Evolutionary conservation across 208 protist species (phyloP).

Genomic region (Crithidia fasciculata): DNA sequence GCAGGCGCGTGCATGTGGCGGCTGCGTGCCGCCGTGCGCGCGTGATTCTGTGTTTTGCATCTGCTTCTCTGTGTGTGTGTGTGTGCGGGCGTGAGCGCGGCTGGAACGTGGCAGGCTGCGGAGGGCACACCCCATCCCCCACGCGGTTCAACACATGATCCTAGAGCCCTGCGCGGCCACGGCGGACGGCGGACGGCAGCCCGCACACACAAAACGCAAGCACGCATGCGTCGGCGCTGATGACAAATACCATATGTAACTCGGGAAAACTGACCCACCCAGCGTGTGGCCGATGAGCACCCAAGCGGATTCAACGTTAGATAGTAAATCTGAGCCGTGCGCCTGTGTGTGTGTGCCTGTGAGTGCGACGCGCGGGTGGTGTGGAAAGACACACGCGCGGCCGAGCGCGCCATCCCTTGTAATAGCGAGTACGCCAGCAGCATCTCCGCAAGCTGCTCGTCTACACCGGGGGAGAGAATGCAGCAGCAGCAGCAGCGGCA

Average conservation of each 20-base stretch:
- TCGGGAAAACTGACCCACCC: conserved; percentile 57
- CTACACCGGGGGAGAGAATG: conserved; percentile 41
- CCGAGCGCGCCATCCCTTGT: conserved; percentile 26
- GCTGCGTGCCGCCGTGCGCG: too few relatives aligned
- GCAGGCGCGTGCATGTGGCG: too few relatives aligned
- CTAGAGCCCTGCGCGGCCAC: neutral
- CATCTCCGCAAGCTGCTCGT: conserved; percentile 53
- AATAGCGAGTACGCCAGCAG: conserved; percentile 36
- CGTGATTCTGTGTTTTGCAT: too few relatives aligned
- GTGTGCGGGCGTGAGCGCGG: neutral
- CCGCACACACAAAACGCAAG: too few relatives aligned
- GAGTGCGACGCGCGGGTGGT: neutral
- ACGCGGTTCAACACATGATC: conserved; percentile 25
- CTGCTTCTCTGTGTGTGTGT: neutral
- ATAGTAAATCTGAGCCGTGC: conserved; percentile 65
- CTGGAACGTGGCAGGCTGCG: conserved; percentile 22
- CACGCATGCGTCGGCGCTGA: conserved; percentile 11
- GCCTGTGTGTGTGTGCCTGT: conserved; percentile 39
- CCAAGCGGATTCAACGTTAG: conserved; percentile 81
- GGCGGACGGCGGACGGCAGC: neutral
- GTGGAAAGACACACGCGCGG: too few relatives aligned
- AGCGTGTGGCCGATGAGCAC: conserved; percentile 38
- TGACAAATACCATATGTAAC: conserved; percentile 42
- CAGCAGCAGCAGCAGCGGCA: conserved; percentile 1
- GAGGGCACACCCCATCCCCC: conserved; percentile 15